A percentile compares a stretch with the other conserved stretches of the same genome.
phyloP scores from a whole-genome alignment of 371 early-diverging fungal species.

The Mucor circinelloides region DNA sequence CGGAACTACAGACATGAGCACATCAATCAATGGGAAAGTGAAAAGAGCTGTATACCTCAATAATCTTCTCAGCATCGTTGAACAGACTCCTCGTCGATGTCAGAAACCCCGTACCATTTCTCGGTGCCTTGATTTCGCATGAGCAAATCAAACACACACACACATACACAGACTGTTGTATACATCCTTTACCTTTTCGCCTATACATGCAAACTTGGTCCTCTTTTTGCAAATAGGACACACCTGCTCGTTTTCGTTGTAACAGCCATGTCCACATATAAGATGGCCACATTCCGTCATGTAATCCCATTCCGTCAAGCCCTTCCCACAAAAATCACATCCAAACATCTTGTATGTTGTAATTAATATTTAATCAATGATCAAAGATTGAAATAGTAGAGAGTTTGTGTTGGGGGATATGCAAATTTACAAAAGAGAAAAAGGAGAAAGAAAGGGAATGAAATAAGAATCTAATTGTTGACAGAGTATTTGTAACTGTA shows the following conservation, averaged over 20 bases:
- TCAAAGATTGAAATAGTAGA: background rate
- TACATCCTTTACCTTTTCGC: slow-evolving; percentile 15
- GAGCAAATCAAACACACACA: background rate
- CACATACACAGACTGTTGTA: no score
- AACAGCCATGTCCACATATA: slow-evolving; percentile 19
- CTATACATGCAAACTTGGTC: slow-evolving; percentile 13
- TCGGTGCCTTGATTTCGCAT: slow-evolving; percentile 6
- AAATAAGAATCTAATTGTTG: slow-evolving; percentile 34
- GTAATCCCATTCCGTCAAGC: slow-evolving; percentile 13
- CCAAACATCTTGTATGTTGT: slow-evolving; percentile 4
- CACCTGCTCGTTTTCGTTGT: background rate
- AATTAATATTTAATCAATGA: slow-evolving; percentile 1
- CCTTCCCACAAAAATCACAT: slow-evolving; percentile 17
- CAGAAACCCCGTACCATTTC: slow-evolving; percentile 9
- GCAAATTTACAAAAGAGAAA: slow-evolving; percentile 5
- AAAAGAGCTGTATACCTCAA: slow-evolving; percentile 7
- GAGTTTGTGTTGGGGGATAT: background rate
- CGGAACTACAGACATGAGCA: slow-evolving; percentile 9
- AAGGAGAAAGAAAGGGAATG: background rate
- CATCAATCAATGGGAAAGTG: background rate
- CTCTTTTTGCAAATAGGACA: slow-evolving; percentile 23
- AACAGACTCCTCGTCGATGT: slow-evolving; percentile 13
- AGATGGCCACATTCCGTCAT: slow-evolving; percentile 30
- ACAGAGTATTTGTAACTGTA: slow-evolving; percentile 51
- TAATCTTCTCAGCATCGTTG: slow-evolving; percentile 16